Evolutionary conservation across 345 rosid species (phyloP).

Genomic region (Linum tenue): DNA sequence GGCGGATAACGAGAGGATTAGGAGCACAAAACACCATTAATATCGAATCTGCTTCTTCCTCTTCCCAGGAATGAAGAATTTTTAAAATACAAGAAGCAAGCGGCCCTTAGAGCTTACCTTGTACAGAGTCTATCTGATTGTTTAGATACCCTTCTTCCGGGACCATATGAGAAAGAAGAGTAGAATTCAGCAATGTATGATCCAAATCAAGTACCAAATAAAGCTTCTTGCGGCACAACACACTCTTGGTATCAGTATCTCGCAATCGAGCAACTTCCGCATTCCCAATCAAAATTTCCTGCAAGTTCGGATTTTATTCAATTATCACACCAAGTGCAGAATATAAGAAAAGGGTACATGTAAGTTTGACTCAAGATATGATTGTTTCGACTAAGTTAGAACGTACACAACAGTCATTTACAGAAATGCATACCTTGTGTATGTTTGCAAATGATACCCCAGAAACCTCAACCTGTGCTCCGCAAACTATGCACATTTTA

Average conservation of each 20-base stretch:
- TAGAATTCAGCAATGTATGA: constrained; percentile 80
- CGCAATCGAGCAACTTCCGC: constrained; percentile 65
- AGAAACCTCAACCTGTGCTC: constrained; percentile 40
- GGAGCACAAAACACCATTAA: not conserved
- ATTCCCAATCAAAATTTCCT: constrained; percentile 62
- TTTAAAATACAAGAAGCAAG: too few relatives aligned
- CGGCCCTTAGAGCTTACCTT: constrained; percentile 60
- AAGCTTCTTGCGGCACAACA: constrained; percentile 52
- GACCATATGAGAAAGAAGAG: constrained; percentile 42
- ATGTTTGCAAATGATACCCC: constrained; percentile 69
- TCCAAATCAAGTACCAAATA: constrained; percentile 84
- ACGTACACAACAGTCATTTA: not conserved
- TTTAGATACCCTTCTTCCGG: constrained; percentile 75
- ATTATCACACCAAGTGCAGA: not conserved
- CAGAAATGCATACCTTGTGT: constrained; percentile 44
- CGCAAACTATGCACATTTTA: constrained; percentile 60
- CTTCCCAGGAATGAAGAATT: too few relatives aligned
- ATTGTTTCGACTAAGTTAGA: too few relatives aligned
- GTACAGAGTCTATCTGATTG: constrained; percentile 46
- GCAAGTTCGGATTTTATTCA: constrained; percentile 20
- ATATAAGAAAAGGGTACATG: too few relatives aligned
- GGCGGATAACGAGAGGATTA: too few relatives aligned
- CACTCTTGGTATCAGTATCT: constrained; percentile 42
- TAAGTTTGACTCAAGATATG: too few relatives aligned
- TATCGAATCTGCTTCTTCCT: too few relatives aligned